Evolutionary conservation across 2,329 filamentous ascomycete species (phyloP), one percentile per base, ranked within the genome.

Genomic region (Fusarium sulawesiense): DNA sequence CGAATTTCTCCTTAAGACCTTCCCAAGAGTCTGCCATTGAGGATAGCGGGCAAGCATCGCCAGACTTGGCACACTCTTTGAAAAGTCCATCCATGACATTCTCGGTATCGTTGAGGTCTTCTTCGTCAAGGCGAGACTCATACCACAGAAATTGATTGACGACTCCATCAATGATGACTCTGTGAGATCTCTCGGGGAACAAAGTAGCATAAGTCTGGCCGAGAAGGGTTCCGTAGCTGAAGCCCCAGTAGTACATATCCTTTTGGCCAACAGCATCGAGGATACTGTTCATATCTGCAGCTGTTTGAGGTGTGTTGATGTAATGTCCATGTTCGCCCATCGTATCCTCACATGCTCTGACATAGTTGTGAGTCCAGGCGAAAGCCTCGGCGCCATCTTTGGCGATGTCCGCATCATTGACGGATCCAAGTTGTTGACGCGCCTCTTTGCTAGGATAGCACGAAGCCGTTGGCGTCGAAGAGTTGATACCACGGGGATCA

Each of bases 231-330:
- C 82, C 82, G 59, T 84, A 84, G 55, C 80, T 82, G 55, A 82
- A 77, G 0, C 83, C 82, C 81, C 80, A 83, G 50, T 81, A 83
- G 10, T 75, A 64, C 72, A 81, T 75, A 2, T 75, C 68, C 46
- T 78, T 51, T 27, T 77, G 68, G 4, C 78, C 79, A 41, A 79
- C 48, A 21, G 76, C 83, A 51, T 85, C 81, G 2, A 86, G 74
- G 29, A 86, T 85, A 14, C 76, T 80, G 66, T 85, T 84, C 83
- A 86, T 85, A 62, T 86, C 84, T 32, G 84, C 82, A 12, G 83
- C 84, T 1, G 83, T 83, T 70, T 85, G 83, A 0, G 83, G 83
- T 1, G 84, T 86, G 59, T 85, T 85, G 61, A 85, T 75, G 63
- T 85, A 84, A 10, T 66, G 68, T 5, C 79, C 82, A 63, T 84